Percentiles rank a stretch among this genome's conserved stretches.
Evolutionary conservation across 108 stramenopile genomes (phyloP).

Genomic region (Aurantiochytrium sp.): DNA sequence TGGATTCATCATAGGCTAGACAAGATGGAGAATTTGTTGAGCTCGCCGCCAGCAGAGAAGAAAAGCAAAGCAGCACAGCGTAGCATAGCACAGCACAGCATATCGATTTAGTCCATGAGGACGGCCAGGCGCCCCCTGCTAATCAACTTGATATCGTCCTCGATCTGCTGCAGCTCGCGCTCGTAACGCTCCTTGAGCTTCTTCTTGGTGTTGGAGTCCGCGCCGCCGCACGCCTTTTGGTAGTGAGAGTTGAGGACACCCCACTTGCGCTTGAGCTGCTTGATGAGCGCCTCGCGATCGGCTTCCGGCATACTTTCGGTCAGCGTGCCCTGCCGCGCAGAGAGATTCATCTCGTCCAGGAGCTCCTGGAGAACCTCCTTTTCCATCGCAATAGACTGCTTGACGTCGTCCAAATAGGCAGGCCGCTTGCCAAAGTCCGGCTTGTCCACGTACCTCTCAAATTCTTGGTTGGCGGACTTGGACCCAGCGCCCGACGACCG

Average conservation of each 20-base stretch:
- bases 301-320: background rate
- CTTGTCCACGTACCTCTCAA: conserved; percentile 4
- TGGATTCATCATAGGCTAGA: too few species aligned
- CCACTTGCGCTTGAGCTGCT: conserved; percentile 15
- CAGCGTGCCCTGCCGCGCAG: background rate
- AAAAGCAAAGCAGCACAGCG: too few species aligned
- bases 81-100: too few species aligned
- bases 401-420: background rate
- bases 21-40: too few species aligned
- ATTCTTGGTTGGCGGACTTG: background rate
- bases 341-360: background rate
- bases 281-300: background rate
- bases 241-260: background rate
- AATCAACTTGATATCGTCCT: background rate
- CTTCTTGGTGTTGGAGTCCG: background rate
- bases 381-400: background rate
- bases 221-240: background rate
- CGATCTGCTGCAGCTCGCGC: background rate
- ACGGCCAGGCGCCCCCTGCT: background rate
- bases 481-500: too few species aligned
- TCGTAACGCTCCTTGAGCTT: background rate
- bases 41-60: too few species aligned
- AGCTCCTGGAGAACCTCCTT: background rate
- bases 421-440: background rate
- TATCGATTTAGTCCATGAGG: background rate